Evolutionary conservation across 2,329 filamentous ascomycete genomes (phyloP), one percentile per base, ranked within the genome.

Genomic region (Amauroascus niger): DNA sequence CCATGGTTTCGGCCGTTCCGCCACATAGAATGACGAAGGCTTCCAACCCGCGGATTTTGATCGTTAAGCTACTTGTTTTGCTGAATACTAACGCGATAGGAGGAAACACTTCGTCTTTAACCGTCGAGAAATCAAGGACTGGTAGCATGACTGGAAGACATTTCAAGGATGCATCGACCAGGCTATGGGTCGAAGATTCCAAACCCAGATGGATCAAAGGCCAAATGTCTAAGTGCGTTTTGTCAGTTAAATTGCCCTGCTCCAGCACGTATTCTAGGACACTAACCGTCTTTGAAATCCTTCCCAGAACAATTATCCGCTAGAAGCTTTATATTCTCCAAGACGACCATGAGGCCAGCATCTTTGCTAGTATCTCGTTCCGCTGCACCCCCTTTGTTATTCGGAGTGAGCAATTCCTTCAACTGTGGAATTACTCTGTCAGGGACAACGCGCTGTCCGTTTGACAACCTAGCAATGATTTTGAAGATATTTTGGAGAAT

Each of bases 31-130:
- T 85, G 37, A 86, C 83, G 63, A 98, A 91, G 6, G 93, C 89
- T 67, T 96, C 88, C 28, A 97, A 74, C 3, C 90, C 90, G 28
- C 89, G 82, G 32, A 97, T 86, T 69, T 98, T 98, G 73, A 98
- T 97, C 5, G 86, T 87, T 53, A 98, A 79, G 66, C 89, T 96
- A 65, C 82, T 95, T 0, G 93, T 98, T 65, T 87, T 91, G 61
- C 86, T 89, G 65, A 98, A 98, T 0, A 96, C 93, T 7, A 79
- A 74, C 1, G 91, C 88, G 58, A 98, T 87, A 1, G 95, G 83
- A 0, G 93, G 93, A 67, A 98, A 98, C 0, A 98, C 78, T 58
- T 97, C 91, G 62, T 95, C 93, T 70, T 97, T 98, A 63, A 96
- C 90, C 0, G 91, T 97, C 60, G 86, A 94, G 61, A 96, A 97